These are phyloP conservation scores for Bipolaris victoriae DNA, from an alignment of 2,329 filamentous ascomycete species.

Conservation along the genomic window DNA sequence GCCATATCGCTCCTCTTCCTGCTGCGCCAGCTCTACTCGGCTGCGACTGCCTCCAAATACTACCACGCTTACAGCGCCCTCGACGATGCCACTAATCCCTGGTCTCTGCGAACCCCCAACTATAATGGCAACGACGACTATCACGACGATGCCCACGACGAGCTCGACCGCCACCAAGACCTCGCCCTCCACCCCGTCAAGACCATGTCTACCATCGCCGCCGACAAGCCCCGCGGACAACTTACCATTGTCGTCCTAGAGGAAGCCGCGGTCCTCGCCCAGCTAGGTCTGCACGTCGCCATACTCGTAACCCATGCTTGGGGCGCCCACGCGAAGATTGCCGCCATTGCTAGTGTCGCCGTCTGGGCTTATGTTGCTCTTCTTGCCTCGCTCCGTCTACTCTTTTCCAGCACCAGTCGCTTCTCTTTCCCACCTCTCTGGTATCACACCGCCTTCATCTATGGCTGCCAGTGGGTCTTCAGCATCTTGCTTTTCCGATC, in stretches of 20 bases:
- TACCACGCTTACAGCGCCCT: slow-evolving; percentile 64
- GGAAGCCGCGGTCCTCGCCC: slow-evolving; percentile 72
- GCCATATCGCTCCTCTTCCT: slow-evolving; percentile 73
- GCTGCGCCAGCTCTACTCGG: slow-evolving; percentile 62
- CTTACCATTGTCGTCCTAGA: slow-evolving; percentile 74
- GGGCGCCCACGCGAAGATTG: slow-evolving; percentile 63
- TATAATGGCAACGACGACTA: slow-evolving; percentile 44
- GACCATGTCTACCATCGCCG: slow-evolving; percentile 64
- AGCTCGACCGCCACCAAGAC: slow-evolving; percentile 63
- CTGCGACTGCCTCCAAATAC: slow-evolving; percentile 57
- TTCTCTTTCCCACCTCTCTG: slow-evolving; percentile 77
- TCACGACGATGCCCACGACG: slow-evolving; percentile 61
- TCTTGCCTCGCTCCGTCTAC: slow-evolving; percentile 73
- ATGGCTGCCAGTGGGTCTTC: slow-evolving; percentile 81
- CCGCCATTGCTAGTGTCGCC: slow-evolving; percentile 69
- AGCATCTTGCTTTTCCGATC: slow-evolving; percentile 81
- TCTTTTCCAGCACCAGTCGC: slow-evolving; percentile 65
- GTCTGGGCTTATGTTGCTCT: slow-evolving; percentile 82
- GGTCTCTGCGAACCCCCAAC: slow-evolving; percentile 41
- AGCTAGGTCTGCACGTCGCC: slow-evolving; percentile 72
- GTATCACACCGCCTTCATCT: slow-evolving; percentile 90
- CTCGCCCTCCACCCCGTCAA: slow-evolving; percentile 63
- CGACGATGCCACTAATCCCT: slow-evolving; percentile 52
- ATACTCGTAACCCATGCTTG: slow-evolving; percentile 67
- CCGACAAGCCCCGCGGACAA: slow-evolving; percentile 78